Evolutionary conservation across 768 basidiomycete species (phyloP).

Genomic region (Lactifluus subvellereus): DNA sequence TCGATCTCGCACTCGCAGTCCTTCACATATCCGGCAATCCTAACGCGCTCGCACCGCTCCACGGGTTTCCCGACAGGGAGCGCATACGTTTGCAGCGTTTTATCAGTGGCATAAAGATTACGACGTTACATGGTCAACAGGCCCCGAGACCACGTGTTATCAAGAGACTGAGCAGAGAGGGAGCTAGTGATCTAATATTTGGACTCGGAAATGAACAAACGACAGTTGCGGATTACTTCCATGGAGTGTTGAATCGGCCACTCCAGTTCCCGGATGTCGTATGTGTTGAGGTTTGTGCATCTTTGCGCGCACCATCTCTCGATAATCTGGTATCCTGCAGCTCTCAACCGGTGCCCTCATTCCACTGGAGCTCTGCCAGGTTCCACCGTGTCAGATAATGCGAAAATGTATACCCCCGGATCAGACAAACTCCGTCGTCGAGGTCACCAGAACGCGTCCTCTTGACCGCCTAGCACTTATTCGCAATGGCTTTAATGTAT

Average conservation of each 20-base stretch:
- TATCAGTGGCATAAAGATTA: conserved; percentile 46
- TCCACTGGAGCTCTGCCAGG: conserved; percentile 61
- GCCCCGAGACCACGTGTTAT: conserved; percentile 45
- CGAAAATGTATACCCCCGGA: conserved; percentile 64
- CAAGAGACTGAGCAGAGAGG: conserved; percentile 49
- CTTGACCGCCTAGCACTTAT: conserved; percentile 52
- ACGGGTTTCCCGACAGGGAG: conserved; percentile 44
- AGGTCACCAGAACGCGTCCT: conserved; percentile 62
- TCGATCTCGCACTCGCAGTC: conserved; percentile 54
- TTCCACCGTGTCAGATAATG: conserved; percentile 63
- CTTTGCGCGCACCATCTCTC: neutral
- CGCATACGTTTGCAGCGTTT: conserved; percentile 51
- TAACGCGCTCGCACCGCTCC: conserved; percentile 36
- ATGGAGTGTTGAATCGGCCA: conserved; percentile 43
- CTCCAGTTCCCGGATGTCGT: conserved; percentile 56
- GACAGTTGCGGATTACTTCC: conserved; percentile 62
- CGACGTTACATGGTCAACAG: conserved; percentile 32
- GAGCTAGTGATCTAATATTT: conserved; percentile 53
- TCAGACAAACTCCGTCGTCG: conserved; percentile 54
- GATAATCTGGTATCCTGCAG: conserved; percentile 32
- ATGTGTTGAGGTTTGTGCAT: conserved; percentile 58
- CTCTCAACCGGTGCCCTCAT: conserved; percentile 55
- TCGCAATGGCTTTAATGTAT: conserved; percentile 45
- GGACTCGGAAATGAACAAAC: conserved; percentile 46
- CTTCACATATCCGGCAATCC: conserved; percentile 34